A percentile compares a stretch with the other conserved stretches of the same genome.
phyloP scores from a whole-genome alignment of 768 basidiomycete genomes.

The Amanita subjunquillea region DNA sequence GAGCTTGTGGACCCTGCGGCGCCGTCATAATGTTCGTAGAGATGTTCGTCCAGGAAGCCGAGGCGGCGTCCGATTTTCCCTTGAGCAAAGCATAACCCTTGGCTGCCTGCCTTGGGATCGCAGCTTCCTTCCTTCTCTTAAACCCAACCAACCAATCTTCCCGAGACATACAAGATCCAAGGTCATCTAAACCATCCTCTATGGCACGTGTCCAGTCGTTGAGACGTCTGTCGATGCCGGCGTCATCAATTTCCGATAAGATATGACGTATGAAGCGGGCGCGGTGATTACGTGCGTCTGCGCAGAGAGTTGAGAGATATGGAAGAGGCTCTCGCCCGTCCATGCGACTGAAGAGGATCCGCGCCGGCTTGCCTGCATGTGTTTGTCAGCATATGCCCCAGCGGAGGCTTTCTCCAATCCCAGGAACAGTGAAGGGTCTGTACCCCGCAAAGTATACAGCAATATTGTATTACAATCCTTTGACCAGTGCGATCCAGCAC shows the following conservation, averaged over 20 bases:
- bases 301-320: slow-evolving; percentile 20
- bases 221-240: slow-evolving; percentile 17
- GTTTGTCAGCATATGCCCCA: too few species aligned
- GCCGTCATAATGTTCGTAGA: background rate
- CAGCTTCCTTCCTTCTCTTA: slow-evolving; percentile 21
- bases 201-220: slow-evolving; percentile 36
- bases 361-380: too few species aligned
- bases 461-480: too few species aligned
- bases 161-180: slow-evolving; percentile 26
- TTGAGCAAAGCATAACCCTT: background rate
- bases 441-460: too few species aligned
- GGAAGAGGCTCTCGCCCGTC: slow-evolving; percentile 20
- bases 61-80: background rate
- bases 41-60: slow-evolving; percentile 1
- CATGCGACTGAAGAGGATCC: background rate
- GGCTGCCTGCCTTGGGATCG: slow-evolving; percentile 8
- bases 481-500: too few species aligned
- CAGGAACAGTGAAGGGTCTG: too few species aligned
- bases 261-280: slow-evolving; percentile 28
- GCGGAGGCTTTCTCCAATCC: too few species aligned
- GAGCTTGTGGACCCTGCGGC: background rate
- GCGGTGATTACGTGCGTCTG: slow-evolving; percentile 31
- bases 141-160: slow-evolving; percentile 40
- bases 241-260: slow-evolving; percentile 24
- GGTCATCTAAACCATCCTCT: slow-evolving; percentile 36